These are phyloP conservation scores for Magnolia kwangsiensis DNA, from an alignment of 164 flowering plant genomes.

Conservation along the genomic window DNA sequence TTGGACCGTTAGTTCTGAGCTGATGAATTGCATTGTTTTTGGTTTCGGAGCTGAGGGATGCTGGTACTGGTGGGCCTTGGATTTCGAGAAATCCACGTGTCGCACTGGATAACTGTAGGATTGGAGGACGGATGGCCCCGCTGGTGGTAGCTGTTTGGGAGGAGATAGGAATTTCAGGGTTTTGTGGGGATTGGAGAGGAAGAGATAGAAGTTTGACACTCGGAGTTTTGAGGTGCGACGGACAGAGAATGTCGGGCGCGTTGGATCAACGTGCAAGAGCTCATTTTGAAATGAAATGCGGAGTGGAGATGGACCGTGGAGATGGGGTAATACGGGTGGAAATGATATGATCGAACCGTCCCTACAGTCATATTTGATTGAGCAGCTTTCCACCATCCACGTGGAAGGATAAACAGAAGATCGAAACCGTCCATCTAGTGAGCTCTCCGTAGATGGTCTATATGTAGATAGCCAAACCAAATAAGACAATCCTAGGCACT, in stretches of 20 bases:
- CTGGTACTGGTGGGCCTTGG: conserved; percentile 1
- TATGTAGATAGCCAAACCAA: too few species aligned
- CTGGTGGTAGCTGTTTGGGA: conserved; percentile 12
- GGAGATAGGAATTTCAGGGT: conserved; percentile 1
- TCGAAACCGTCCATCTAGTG: too few species aligned
- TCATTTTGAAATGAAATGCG: not conserved
- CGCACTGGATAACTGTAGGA: conserved; percentile 17
- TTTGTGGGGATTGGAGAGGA: not conserved
- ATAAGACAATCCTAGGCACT: too few species aligned
- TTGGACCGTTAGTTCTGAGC: conserved; percentile 9
- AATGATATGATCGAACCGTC: not conserved
- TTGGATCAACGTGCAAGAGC: conserved; percentile 4
- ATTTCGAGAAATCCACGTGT: not conserved
- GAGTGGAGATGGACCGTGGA: not conserved
- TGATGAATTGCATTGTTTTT: conserved; percentile 9
- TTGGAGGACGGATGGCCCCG: conserved; percentile 7
- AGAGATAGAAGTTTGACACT: too few species aligned
- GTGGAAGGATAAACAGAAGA: too few species aligned
- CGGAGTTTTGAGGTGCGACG: not conserved
- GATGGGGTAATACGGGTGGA: not conserved
- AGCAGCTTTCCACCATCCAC: too few species aligned
- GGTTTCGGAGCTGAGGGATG: conserved; percentile 10
- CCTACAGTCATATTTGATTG: not conserved
- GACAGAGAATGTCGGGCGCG: not conserved
- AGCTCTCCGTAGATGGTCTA: too few species aligned